These are phyloP conservation scores for Arxiozyma slooffiae DNA, from an alignment of 1,139 yeast genomes.

Conservation along the genomic window DNA sequence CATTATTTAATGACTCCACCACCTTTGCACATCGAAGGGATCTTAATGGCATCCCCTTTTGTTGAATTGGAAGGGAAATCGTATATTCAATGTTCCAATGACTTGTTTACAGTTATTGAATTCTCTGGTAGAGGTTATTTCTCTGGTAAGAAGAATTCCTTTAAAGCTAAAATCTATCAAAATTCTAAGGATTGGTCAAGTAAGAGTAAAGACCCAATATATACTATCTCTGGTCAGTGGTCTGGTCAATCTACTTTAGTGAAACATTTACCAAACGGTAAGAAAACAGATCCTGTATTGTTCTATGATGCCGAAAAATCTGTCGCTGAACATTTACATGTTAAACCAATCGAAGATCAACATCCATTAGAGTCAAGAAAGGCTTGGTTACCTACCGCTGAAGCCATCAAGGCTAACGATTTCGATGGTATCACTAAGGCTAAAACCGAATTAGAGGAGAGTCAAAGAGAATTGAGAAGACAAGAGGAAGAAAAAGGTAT, in stretches of 20 bases:
- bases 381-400: conserved; percentile 84
- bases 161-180: conserved; percentile 70
- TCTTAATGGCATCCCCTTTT: conserved; percentile 80
- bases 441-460: conserved; percentile 70
- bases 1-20: conserved; percentile 79
- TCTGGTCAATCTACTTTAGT: conserved; percentile 54
- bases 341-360: conserved; percentile 74
- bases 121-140: conserved; percentile 91
- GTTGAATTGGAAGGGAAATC: conserved; percentile 84
- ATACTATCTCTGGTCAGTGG: conserved; percentile 88
- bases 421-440: conserved; percentile 63
- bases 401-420: conserved; percentile 64
- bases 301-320: conserved; percentile 63
- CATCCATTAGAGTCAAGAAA: conserved; percentile 66
- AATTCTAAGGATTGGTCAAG: conserved; percentile 39
- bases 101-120: conserved; percentile 64
- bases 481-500: conserved; percentile 53
- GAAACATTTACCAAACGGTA: conserved; percentile 10
- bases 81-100: conserved; percentile 69
- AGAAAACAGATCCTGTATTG: conserved; percentile 30
- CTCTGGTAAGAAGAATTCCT: conserved; percentile 85
- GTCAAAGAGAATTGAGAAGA: conserved; percentile 73
- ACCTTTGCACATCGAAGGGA: conserved; percentile 88
- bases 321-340: conserved; percentile 47
- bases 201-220: conserved; percentile 49